Evolutionary conservation across 2,329 filamentous ascomycete species (phyloP).

Genomic region (Cladosporium halotolerans): DNA sequence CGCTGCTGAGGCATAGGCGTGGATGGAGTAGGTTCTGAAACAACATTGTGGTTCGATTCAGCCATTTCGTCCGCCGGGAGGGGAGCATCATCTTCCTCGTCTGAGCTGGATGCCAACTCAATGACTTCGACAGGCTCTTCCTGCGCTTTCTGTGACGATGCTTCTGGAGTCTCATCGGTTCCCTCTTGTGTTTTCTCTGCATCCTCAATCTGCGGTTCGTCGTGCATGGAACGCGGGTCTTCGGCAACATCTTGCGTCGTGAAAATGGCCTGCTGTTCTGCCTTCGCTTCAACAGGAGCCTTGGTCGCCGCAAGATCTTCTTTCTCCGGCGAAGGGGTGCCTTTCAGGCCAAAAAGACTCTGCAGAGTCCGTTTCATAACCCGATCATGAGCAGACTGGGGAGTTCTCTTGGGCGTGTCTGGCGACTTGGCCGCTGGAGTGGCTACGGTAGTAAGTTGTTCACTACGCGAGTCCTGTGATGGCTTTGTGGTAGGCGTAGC

Average conservation of each 20-base stretch:
- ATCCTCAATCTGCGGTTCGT: too few species aligned
- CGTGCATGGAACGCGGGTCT: background rate
- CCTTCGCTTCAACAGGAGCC: background rate
- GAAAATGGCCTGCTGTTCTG: background rate
- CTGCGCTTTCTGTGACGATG: background rate
- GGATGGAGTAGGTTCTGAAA: background rate
- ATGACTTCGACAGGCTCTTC: constrained; percentile 13
- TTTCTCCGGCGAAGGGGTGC: constrained; percentile 21
- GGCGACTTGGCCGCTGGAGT: constrained; percentile 2
- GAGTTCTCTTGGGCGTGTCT: constrained; percentile 15
- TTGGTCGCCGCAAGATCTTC: constrained; percentile 3
- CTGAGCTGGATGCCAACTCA: constrained; percentile 22
- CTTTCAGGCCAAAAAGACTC: constrained; percentile 27
- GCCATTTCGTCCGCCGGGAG: background rate
- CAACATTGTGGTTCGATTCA: background rate
- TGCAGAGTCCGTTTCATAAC: constrained; percentile 26
- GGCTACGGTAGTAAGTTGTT: background rate
- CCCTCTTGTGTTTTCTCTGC: too few species aligned
- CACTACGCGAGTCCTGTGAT: too few species aligned
- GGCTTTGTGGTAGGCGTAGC: too few species aligned
- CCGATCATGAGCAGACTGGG: constrained; percentile 20
- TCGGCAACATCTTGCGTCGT: background rate
- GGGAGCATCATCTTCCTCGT: constrained; percentile 19
- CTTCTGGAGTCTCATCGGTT: too few species aligned
- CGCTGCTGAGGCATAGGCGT: background rate